Evolutionary conservation across 1,284 basidiomycete species (phyloP).

Genomic region (Boletus mariae): DNA sequence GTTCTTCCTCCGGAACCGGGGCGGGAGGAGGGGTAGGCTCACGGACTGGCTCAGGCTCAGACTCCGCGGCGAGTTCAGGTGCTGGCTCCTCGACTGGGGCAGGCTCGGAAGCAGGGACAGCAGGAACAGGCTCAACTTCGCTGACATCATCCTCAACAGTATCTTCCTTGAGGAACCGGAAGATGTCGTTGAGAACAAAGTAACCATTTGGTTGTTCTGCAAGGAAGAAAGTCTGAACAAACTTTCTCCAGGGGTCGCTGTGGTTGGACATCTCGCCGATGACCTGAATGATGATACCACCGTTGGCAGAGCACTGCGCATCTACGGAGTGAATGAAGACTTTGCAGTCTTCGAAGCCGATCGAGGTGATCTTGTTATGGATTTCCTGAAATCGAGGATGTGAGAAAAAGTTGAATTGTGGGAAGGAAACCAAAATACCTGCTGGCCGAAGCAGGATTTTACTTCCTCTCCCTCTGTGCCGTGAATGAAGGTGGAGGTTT

Average conservation of each 20-base stretch:
- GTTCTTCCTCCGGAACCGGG: constrained; percentile 38
- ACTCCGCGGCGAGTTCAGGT: constrained; percentile 19
- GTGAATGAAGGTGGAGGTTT: constrained; percentile 95
- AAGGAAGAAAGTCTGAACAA: constrained; percentile 99
- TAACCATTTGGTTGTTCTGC: constrained; percentile 99
- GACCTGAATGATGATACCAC: constrained; percentile 98
- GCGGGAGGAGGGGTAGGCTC: constrained; percentile 35
- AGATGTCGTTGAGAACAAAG: constrained; percentile 99
- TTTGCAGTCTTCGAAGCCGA: constrained; percentile 95
- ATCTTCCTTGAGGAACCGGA: constrained; percentile 98
- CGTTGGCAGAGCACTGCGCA: constrained; percentile 88
- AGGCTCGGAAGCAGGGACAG: constrained; percentile 35
- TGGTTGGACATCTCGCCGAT: constrained; percentile 98
- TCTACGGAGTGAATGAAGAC: constrained; percentile 96
- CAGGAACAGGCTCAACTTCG: constrained; percentile 36
- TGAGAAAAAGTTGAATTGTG: neutral
- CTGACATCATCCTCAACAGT: constrained; percentile 74
- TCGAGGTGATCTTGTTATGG: constrained; percentile 90
- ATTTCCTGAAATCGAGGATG: constrained; percentile 70
- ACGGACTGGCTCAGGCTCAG: constrained; percentile 18
- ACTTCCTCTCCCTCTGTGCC: constrained; percentile 93
- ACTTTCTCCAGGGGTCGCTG: constrained; percentile 92
- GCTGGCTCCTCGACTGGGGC: constrained; percentile 32
- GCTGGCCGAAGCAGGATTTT: constrained; percentile 87
- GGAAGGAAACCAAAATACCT: constrained; percentile 45